Conservation (phyloP, 2,329 filamentous ascomycete species). For the Neofusicoccum umdonicola region DNA sequence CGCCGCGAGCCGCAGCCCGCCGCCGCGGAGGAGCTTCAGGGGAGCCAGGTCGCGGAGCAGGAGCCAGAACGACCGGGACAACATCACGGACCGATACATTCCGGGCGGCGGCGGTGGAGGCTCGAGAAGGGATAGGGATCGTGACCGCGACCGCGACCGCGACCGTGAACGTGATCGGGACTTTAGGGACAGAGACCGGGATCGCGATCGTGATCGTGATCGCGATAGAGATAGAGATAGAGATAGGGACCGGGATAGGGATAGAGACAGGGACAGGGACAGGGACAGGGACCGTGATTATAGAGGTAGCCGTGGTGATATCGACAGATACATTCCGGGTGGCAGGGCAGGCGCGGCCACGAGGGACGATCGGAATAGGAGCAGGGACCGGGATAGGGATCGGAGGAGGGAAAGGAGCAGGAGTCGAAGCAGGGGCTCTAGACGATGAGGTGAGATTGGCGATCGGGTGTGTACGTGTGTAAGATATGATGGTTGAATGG, state of each 20-base stretch:
- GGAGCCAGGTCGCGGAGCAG: slow-evolving; percentile 22
- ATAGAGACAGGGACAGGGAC: slow-evolving; percentile 33
- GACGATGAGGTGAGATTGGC: not conserved
- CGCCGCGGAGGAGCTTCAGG: slow-evolving; percentile 21
- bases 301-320: slow-evolving; percentile 29
- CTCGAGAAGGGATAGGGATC: slow-evolving; percentile 25
- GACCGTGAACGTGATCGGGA: slow-evolving; percentile 23
- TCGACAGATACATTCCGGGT: slow-evolving; percentile 41
- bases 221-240: slow-evolving; percentile 23
- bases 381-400: slow-evolving; percentile 23
- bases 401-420: slow-evolving; percentile 16
- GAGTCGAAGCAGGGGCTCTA: slow-evolving; percentile 15
- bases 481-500: not conserved
- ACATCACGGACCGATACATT: slow-evolving; percentile 35
- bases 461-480: too few species aligned
- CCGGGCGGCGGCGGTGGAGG: slow-evolving; percentile 27
- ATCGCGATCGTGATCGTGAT: slow-evolving; percentile 25
- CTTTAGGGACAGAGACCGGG: slow-evolving; percentile 32
- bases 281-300: slow-evolving; percentile 41
- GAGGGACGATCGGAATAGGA: slow-evolving; percentile 17
- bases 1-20: slow-evolving; percentile 24
- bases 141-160: slow-evolving; percentile 30
- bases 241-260: slow-evolving; percentile 21
- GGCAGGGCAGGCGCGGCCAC: not conserved
- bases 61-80: slow-evolving; percentile 30